Evolutionary conservation across 257 asterid genomes (phyloP).

Genomic region (Striga asiatica): DNA sequence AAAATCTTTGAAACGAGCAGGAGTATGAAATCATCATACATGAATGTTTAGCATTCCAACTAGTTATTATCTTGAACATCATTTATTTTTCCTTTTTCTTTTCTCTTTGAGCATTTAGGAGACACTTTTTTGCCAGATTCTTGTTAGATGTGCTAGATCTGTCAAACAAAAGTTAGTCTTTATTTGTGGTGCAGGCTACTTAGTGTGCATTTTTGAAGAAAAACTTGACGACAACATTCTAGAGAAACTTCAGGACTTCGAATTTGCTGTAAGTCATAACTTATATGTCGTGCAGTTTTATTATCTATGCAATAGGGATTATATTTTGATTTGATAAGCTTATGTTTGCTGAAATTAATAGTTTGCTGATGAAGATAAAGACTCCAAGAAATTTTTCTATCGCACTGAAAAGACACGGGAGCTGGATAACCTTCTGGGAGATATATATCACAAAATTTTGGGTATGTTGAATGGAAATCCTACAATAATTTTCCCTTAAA

Average conservation of each 20-base stretch:
- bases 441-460: constrained; percentile 83
- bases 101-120: neutral
- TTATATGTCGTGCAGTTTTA: neutral
- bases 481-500: constrained; percentile 2
- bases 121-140: constrained; percentile 12
- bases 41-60: neutral
- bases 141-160: neutral
- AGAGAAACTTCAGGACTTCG: constrained; percentile 73
- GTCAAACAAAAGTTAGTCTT: constrained; percentile 6
- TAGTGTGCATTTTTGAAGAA: constrained; percentile 81
- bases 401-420: constrained; percentile 87
- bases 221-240: constrained; percentile 54
- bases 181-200: constrained; percentile 62
- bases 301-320: constrained; percentile 4
- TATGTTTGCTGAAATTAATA: constrained; percentile 25
- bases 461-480: constrained; percentile 38
- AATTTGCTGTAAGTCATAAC: constrained; percentile 65
- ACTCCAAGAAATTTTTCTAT: constrained; percentile 69
- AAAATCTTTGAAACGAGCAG: neutral
- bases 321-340: constrained; percentile 18
- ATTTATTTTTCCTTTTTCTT: neutral
- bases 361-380: constrained; percentile 85
- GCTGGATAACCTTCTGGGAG: constrained; percentile 83
- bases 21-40: neutral
- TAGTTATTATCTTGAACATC: constrained; percentile 2